Conservation (phyloP, 2,329 filamentous ascomycete genomes). For the Apiospora arundinis region DNA sequence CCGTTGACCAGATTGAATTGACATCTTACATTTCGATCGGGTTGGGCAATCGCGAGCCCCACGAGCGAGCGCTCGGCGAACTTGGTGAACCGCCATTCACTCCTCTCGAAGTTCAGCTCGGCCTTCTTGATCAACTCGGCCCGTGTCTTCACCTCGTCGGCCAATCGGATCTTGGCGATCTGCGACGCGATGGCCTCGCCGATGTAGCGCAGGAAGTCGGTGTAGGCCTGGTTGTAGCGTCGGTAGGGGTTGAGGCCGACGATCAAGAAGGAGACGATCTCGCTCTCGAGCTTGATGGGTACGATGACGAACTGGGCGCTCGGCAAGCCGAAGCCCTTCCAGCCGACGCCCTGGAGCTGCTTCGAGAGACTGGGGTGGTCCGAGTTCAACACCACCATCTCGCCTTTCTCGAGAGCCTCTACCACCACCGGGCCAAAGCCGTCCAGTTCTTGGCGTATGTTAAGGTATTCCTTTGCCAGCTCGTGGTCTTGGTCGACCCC, state of each 20-base stretch:
- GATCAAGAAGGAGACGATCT: conserved; percentile 32
- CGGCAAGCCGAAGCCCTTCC: conserved; percentile 29
- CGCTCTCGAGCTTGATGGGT: conserved; percentile 30
- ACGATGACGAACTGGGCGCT: conserved; percentile 32
- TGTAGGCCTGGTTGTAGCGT: conserved; percentile 30
- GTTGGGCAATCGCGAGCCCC: conserved; percentile 33
- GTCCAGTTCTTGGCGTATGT: conserved; percentile 29
- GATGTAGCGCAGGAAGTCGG: conserved; percentile 32
- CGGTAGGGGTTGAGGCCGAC: conserved; percentile 35
- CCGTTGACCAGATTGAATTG: neutral
- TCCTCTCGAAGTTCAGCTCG: conserved; percentile 31
- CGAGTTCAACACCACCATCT: conserved; percentile 30
- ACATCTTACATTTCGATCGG: conserved; percentile 30
- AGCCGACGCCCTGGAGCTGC: conserved; percentile 28
- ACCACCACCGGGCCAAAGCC: conserved; percentile 35
- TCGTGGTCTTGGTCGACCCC: conserved; percentile 28
- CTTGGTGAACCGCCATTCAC: conserved; percentile 34
- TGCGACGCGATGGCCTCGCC: conserved; percentile 33
- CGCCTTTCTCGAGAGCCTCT: conserved; percentile 27
- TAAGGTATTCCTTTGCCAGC: conserved; percentile 29
- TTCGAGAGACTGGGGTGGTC: conserved; percentile 26
- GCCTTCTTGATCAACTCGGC: conserved; percentile 34
- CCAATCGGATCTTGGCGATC: conserved; percentile 30
- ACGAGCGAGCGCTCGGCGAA: conserved; percentile 36
- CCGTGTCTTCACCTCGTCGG: conserved; percentile 33